Base-by-base conservation (phyloP, 257 asterid genomes). In the Jacaranda copaia region DNA sequence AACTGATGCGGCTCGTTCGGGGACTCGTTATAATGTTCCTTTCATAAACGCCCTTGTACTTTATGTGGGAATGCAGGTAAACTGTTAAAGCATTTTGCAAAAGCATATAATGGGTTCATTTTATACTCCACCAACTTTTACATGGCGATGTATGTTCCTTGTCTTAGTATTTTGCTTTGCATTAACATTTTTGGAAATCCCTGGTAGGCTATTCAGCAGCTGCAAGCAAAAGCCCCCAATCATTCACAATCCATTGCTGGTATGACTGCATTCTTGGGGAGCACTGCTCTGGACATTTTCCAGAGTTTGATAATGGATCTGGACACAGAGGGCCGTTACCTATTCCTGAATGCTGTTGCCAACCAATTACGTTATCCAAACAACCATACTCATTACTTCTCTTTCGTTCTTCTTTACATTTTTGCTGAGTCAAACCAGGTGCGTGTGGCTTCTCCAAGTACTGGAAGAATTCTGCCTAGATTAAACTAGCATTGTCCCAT, bases 311-410 rank as follows among this genome's bases (percentile, higher is more conserved):
- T 91, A 77, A 38, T 84, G 80, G 99, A 96, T 77, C 89, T 96
- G 55, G 98, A 96, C 72, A 85, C 97, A 0, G 99, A 96, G 88
- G 99, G 99, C 15, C 93, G 98, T 46, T 96, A 96, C 87, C 90
- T 96, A 53, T 96, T 96, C 83, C 75, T 96, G 87, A 96, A 93
- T 16, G 98, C 99, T 16, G 82, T 93, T 66, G 99, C 97, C 79
- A 96, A 96, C 77, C 99, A 96, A 85, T 77, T 96, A 46, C 99
- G 99, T 8, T 96, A 96, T 80, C 99, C 98, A 8, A 96, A 96
- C 88, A 96, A 85, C 80, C 98, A 96, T 89, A 96, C 99, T 0
- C 97, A 89, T 79, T 93, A 91, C 88, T 96, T 91, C 95, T 96
- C 99, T 66, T 91, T 89, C 85, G 80, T 93, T 79, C 85, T 96